Conservation (phyloP, 2,329 filamentous ascomycete genomes). For the Pseudogymnoascus pannorum region DNA sequence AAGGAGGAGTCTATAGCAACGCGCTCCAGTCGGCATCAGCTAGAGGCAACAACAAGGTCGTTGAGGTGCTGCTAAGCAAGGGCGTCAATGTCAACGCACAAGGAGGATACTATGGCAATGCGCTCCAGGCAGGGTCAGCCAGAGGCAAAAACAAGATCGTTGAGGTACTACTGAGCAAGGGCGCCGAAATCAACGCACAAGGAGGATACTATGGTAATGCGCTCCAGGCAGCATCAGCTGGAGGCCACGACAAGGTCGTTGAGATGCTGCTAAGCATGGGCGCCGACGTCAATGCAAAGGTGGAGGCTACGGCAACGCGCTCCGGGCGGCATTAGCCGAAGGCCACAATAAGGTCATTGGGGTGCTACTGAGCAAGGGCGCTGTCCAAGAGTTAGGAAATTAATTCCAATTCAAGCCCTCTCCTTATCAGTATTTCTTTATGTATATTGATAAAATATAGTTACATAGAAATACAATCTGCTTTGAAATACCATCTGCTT, state of each 20-base stretch:
- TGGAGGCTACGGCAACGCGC: conserved; percentile 16
- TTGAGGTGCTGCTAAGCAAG: conserved; percentile 14
- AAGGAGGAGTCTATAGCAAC: conserved; percentile 16
- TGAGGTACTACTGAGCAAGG: conserved; percentile 12
- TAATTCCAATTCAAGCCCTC: no score
- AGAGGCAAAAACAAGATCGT: conserved; percentile 13
- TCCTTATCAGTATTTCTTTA: no score
- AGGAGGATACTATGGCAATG: conserved; percentile 17
- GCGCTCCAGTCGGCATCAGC: conserved; percentile 18
- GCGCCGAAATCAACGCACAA: no score
- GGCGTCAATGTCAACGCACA: conserved; percentile 15
- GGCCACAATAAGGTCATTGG: conserved; percentile 14
- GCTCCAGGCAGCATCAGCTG: conserved; percentile 10
- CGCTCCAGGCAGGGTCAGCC: conserved; percentile 14
- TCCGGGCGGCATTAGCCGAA: conserved; percentile 14
- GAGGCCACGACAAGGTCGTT: conserved; percentile 10
- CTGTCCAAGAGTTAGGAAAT: not conserved
- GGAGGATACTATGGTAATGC: conserved; percentile 18
- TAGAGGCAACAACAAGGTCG: conserved; percentile 12
- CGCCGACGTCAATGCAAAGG: conserved; percentile 9
- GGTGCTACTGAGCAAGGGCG: conserved; percentile 12
- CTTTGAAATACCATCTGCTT: no score
- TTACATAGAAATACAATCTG: no score
- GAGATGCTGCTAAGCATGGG: conserved; percentile 10
- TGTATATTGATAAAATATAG: no score